Base-by-base conservation (phyloP, 2,329 filamentous ascomycete genomes). In the Purpureocillium takamizusanense region DNA sequence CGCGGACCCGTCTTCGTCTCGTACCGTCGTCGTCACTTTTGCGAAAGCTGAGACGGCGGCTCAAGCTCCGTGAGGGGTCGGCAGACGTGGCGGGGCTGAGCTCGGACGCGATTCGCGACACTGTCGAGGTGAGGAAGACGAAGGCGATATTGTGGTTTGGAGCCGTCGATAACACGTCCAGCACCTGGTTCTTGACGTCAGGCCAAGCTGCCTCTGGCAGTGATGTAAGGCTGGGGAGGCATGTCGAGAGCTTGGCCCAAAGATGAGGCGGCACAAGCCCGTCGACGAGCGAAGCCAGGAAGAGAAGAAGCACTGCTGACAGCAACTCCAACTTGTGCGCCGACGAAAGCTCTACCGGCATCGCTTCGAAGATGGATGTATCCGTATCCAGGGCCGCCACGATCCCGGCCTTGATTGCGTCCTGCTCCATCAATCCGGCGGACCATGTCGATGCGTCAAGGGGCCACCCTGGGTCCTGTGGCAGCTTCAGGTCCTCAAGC, bases 121-220 rank as follows among this genome's bases (percentile, higher is more conserved):
- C 69, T 61, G 88, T 89, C 8, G 85, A 80, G 0, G 83, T 86
- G 13, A 95, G 65, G 46, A 95, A 88, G 2, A 94, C 84, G 52
- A 95, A 94, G 0, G 84, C 83, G 39, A 95, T 89, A 54, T 87
- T 92, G 61, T 94, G 83, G 36, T 82, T 81, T 0, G 87, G 84
- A 0, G 77, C 72, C 2, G 74, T 67, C 0, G 82, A 74, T 2
- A 95, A 70, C 2, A 82, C 72, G 47, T 95, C 89, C 5, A 95
- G 74, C 2, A 92, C 57, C 3, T 62, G 53, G 0, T 60, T 61
- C 52, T 74, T 76, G 47, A 67, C 61, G 29, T 73, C 62, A 15
- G 54, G 39, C 55, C 56, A 61, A 2, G 50, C 46, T 4, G 46
- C 33, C n/a, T 39, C 21, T 1, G 56, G 49, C 4, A 56, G 31